Evolutionary conservation across 2,329 filamentous ascomycete genomes (phyloP), one percentile per base, ranked within the genome.

Genomic region (Colletotrichum sublineola): DNA sequence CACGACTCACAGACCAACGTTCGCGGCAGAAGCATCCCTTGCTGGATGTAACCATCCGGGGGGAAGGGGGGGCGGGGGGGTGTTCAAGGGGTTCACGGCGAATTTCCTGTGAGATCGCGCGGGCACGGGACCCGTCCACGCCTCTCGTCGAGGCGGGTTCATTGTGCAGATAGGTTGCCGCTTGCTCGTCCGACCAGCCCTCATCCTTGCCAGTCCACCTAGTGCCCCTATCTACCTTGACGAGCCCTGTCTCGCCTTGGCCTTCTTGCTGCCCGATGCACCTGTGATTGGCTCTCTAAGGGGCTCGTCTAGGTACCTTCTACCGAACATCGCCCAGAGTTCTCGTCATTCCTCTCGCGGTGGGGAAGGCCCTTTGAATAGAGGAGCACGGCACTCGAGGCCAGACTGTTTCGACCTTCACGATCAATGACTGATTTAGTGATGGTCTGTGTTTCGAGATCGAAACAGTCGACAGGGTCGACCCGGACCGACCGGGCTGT

Each of bases 101-200:
- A 74, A 70, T 75, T 75, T 73, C 63, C 57, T 68, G 71, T 63
- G 63, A 74, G 68, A 74, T 74, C 73, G 68, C 65, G 67, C 67
- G 55, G 52, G 63, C 68, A 64, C 64, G 67, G 67, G 67, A 40
- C 62, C 56, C 62, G 56, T 63, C 56, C 56, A 63, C 44, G 40
- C 56, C 62, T 73, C 68, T 67, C 33, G 48, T 73, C 53, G 72
- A 68, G 42, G 62, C 57, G 61, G 61, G 42, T 67, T 63, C 58
- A 63, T 66, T 72, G 53, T 65, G 68, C 60, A 71, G 68, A 63
- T 74, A 69, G 69, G 53, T 67, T 67, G 71, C 71, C 68, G 63
- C 71, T 57, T 71, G 62, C 48, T 55, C 63, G 71, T 61, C 53
- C 24, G 42, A 73, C 63, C n/a, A 52, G 38, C 63, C 63, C 68